Evolutionary conservation across 1,284 basidiomycete species (phyloP).

Genomic region (Sphagnurus paluster): DNA sequence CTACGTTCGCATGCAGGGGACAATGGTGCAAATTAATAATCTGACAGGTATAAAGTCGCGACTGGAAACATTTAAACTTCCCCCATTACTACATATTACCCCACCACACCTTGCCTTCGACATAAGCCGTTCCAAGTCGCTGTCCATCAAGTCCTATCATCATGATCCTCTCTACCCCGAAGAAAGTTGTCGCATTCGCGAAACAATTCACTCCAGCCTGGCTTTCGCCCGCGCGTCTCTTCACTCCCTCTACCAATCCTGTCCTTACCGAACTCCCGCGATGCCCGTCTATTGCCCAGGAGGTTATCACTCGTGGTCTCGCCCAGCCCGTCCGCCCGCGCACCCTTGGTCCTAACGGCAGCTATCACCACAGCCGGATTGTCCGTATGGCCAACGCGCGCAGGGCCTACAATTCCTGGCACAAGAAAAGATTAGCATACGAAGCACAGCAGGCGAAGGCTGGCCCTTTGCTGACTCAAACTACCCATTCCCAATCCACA

Average conservation of each 20-base stretch:
- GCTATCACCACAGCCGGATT: slow-evolving; percentile 7
- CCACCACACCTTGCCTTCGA: neutral
- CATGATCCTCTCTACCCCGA: slow-evolving; percentile 11
- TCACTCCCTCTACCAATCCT: neutral
- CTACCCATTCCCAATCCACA: neutral
- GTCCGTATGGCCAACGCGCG: slow-evolving; percentile 2
- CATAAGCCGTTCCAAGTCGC: slow-evolving; percentile 5
- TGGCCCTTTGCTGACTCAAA: neutral
- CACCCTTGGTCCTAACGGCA: slow-evolving; percentile 9
- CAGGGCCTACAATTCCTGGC: slow-evolving; percentile 1
- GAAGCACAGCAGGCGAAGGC: slow-evolving; percentile 6
- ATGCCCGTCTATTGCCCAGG: neutral
- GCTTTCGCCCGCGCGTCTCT: slow-evolving; percentile 12
- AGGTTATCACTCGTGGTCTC: neutral
- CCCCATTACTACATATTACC: neutral
- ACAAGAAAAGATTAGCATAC: slow-evolving; percentile 6
- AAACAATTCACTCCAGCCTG: slow-evolving; percentile 7
- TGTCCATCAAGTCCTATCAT: neutral
- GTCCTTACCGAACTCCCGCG: slow-evolving; percentile 1
- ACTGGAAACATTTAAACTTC: neutral
- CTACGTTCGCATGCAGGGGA: too few relatives aligned
- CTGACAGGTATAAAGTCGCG: neutral
- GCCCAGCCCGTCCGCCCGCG: neutral
- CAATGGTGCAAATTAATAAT: too few relatives aligned
- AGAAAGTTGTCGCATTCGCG: slow-evolving; percentile 9